Evolutionary conservation across 352 stramenopile genomes (phyloP), one percentile per base, ranked within the genome.

Genomic region (Globisporangium alternatum): DNA sequence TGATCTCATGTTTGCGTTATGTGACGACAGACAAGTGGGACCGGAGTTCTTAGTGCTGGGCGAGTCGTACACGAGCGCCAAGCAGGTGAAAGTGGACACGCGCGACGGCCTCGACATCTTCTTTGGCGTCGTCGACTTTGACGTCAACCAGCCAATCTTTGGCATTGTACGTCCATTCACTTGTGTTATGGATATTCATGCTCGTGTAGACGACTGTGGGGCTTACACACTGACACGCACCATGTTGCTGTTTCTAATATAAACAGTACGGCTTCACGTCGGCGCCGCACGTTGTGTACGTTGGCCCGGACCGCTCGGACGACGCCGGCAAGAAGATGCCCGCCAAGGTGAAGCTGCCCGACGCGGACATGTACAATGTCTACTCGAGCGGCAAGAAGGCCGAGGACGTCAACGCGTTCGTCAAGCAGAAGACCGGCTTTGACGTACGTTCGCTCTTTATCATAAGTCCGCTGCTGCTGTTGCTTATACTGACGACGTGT

Each of bases 371-470:
- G 44, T 93, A 88, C 74, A 93, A 91, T 67, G 71, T 93, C 19
- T 93, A 93, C 70, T 81, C 83, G 53, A 70, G 80, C 54, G 85
- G 87, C 64, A 91, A 89, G 55, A 66, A 79, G 17, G 87, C 87
- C 2, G 84, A 95, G 45, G 47, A 79, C 47, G 82, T 95, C 54
- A 74, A 77, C 54, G 52, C 68, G 17, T 95, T 93, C 56, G 77
- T 95, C 60, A 87, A 87, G 73, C 77, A 89, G 43, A 89, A 91
- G 64, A 94, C 87, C 8, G 87, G 87, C 62, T 92, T 93, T 54
- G 82, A 93, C n/a, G 81, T 88, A 62, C 57, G 70, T 70, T 3
- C 0, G 7, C 5, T 28, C 15, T 49, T 22, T 22, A 48, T 48
- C 0, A 48, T 19, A 48, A 48, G 43, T 22, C 43, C 43, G 5